A percentile compares a stretch with the other conserved stretches of the same genome.
These are phyloP conservation scores for Penicillium digitatum DNA, from an alignment of 2,329 filamentous ascomycete species.

Conservation along the genomic window DNA sequence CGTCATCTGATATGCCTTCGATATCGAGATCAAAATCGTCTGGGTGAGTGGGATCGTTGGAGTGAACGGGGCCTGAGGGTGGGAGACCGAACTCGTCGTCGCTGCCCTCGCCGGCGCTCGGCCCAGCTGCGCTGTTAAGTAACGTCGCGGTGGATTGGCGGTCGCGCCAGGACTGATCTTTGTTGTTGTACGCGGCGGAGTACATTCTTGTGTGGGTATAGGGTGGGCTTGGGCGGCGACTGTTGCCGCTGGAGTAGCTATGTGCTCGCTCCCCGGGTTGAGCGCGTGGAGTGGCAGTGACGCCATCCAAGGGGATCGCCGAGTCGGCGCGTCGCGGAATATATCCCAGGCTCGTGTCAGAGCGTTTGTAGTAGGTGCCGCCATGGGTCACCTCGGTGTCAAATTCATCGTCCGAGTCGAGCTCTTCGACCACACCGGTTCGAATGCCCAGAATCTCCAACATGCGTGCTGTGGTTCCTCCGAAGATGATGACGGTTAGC, in stretches of 20 bases:
- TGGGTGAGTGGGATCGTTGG: conserved; percentile 32
- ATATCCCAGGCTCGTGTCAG: conserved; percentile 72
- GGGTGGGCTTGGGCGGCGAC: conserved; percentile 50
- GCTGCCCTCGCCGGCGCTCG: conserved; percentile 35
- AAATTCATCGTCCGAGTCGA: conserved; percentile 97
- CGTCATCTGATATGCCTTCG: conserved; percentile 51
- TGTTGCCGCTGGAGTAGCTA: conserved; percentile 58
- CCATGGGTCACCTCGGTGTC: conserved; percentile 78
- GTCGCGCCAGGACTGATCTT: conserved; percentile 44
- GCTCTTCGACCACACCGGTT: conserved; percentile 92
- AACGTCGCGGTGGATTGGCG: conserved; percentile 50
- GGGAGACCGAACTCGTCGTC: conserved; percentile 50
- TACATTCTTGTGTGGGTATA: conserved; percentile 50
- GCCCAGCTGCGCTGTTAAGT: conserved; percentile 36
- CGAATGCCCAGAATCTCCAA: conserved; percentile 94
- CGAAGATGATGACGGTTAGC: conserved; percentile 96
- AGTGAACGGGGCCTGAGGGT: conserved; percentile 37
- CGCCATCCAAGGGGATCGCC: conserved; percentile 53
- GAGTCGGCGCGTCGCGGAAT: conserved; percentile 62
- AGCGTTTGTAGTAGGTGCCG: conserved; percentile 75
- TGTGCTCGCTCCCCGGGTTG: conserved; percentile 30
- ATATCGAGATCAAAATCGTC: conserved; percentile 40
- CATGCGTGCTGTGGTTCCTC: conserved; percentile 95
- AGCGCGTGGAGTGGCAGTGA: conserved; percentile 40
- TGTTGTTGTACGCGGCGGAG: conserved; percentile 46